These are phyloP conservation scores for Serendipita indica DNA, from an alignment of 768 basidiomycete species.

Conservation along the genomic window DNA sequence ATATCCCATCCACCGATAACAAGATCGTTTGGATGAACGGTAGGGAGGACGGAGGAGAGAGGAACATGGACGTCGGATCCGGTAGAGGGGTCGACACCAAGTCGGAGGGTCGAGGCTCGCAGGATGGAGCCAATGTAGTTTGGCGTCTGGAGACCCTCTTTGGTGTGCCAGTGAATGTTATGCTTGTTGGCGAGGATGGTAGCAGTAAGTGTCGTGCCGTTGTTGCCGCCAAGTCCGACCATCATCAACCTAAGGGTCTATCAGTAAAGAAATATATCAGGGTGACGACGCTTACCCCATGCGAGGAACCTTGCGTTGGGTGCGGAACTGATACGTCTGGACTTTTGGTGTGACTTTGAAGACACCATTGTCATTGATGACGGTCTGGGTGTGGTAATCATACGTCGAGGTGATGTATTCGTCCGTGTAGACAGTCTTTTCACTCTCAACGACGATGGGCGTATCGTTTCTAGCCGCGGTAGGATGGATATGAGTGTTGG, in stretches of 20 bases:
- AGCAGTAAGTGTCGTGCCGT: slow-evolving; percentile 84
- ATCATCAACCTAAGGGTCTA: slow-evolving; percentile 67
- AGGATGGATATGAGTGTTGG: slow-evolving; percentile 69
- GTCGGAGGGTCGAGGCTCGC: slow-evolving; percentile 85
- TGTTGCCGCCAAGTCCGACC: slow-evolving; percentile 95
- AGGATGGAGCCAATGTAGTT: slow-evolving; percentile 97
- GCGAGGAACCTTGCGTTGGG: slow-evolving; percentile 67
- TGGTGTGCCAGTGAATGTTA: slow-evolving; percentile 89
- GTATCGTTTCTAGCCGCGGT: slow-evolving; percentile 68
- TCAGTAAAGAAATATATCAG: slow-evolving; percentile 10
- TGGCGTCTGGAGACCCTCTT: slow-evolving; percentile 78
- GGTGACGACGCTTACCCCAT: slow-evolving; percentile 54
- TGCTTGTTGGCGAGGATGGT: slow-evolving; percentile 94
- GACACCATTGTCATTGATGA: slow-evolving; percentile 50
- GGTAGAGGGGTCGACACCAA: slow-evolving; percentile 64
- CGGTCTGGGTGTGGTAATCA: slow-evolving; percentile 58
- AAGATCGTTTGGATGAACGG: slow-evolving; percentile 97
- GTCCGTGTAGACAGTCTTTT: slow-evolving; percentile 66
- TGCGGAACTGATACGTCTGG: slow-evolving; percentile 81
- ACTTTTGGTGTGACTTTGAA: slow-evolving; percentile 66
- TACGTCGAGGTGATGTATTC: slow-evolving; percentile 74
- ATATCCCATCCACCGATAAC: slow-evolving; percentile 99
- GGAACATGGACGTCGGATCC: slow-evolving; percentile 90
- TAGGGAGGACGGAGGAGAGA: slow-evolving; percentile 81
- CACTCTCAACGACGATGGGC: slow-evolving; percentile 65